Evolutionary conservation across 805 yeast species (phyloP).

Genomic region (Nakazawaea anatomiae): DNA sequence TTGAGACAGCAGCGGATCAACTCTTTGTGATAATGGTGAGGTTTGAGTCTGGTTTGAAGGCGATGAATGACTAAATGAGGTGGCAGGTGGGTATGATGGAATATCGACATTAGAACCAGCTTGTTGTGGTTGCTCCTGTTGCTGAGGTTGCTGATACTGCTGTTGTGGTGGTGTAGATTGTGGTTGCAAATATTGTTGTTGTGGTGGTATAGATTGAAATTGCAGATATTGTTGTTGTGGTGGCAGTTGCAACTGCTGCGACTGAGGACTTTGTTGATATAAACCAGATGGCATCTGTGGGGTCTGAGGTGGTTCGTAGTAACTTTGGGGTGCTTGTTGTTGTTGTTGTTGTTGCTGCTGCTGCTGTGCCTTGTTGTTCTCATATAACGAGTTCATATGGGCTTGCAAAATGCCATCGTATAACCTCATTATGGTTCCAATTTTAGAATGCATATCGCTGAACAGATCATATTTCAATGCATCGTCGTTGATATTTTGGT

Average conservation of each 20-base stretch:
- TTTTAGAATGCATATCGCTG: conserved; percentile 70
- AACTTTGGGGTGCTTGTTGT: neutral
- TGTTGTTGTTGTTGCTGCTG: conserved; percentile 10
- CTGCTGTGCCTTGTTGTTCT: conserved; percentile 12
- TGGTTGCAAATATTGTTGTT: conserved; percentile 6
- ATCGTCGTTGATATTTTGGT: conserved; percentile 50
- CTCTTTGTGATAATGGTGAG: neutral
- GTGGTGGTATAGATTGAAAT: neutral
- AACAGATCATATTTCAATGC: conserved; percentile 57
- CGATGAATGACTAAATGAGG: neutral
- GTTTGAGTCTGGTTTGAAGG: neutral
- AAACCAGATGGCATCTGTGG: neutral
- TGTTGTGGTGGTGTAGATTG: neutral
- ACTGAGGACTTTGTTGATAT: neutral
- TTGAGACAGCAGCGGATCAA: neutral
- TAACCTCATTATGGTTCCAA: conserved; percentile 67
- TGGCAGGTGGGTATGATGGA: neutral
- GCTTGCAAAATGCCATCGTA: conserved; percentile 71
- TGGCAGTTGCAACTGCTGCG: conserved; percentile 10
- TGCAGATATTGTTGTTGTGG: conserved; percentile 6
- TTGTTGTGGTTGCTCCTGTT: neutral
- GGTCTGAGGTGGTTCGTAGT: neutral
- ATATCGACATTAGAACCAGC: too few species aligned
- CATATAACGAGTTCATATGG: conserved; percentile 34
- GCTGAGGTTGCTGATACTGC: conserved; percentile 7